These are phyloP conservation scores for Aspergillus japonicus DNA, from an alignment of 2,329 filamentous ascomycete genomes.

Conservation along the genomic window DNA sequence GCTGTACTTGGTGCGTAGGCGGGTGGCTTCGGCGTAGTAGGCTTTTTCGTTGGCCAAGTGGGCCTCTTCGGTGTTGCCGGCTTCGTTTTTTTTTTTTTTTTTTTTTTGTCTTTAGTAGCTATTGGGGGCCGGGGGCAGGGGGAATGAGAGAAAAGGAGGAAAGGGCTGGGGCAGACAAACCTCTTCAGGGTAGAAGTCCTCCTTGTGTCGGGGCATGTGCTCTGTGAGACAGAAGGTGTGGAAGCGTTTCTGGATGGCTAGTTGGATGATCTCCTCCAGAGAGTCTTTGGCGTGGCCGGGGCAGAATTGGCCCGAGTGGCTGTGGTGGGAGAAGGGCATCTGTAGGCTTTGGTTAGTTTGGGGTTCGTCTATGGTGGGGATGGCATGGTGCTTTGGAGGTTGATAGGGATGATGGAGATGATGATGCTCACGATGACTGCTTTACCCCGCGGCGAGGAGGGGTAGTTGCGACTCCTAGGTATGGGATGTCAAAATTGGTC, in stretches of 20 bases:
- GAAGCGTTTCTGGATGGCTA: constrained; percentile 76
- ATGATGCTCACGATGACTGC: neutral
- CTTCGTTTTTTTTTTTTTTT: too few species aligned
- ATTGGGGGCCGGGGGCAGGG: too few species aligned
- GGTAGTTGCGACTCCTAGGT: neutral
- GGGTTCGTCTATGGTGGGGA: neutral
- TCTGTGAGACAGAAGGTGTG: constrained; percentile 85
- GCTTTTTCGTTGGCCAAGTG: constrained; percentile 53
- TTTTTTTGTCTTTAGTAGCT: too few species aligned
- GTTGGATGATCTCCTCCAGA: constrained; percentile 78
- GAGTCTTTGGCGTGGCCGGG: constrained; percentile 80
- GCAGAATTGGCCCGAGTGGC: constrained; percentile 97
- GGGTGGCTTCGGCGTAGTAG: constrained; percentile 73
- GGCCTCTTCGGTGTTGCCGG: constrained; percentile 31
- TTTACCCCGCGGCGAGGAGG: constrained; percentile 3
- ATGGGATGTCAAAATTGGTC: neutral
- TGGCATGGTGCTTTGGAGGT: neutral
- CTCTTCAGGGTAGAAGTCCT: constrained; percentile 92
- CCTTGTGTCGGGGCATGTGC: constrained; percentile 81
- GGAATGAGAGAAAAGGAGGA: too few species aligned
- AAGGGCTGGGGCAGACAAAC: constrained; percentile 46
- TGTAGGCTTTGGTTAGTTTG: neutral
- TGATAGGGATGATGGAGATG: neutral
- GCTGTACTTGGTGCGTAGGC: constrained; percentile 69
- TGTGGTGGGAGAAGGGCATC: constrained; percentile 98